Conservation (phyloP, 2,329 filamentous ascomycete species). For the Colletotrichum trifolii region DNA sequence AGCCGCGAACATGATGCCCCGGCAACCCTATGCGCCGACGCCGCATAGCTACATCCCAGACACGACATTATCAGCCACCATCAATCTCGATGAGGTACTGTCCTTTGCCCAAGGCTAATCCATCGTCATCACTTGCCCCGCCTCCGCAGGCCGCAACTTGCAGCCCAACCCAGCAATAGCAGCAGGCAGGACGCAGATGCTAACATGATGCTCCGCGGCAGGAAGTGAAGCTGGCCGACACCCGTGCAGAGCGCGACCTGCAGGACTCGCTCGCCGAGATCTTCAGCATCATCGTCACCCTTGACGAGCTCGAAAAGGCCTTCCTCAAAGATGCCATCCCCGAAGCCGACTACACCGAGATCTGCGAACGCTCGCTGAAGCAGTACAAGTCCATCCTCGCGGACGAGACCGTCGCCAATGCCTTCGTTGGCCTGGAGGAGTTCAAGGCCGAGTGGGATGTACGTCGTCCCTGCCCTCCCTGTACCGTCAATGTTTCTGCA, state of each 20-base stretch:
- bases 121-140: slow-evolving; percentile 11
- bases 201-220: slow-evolving; percentile 49
- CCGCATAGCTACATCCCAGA: slow-evolving; percentile 93
- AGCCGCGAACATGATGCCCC: slow-evolving; percentile 60
- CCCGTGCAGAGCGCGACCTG: slow-evolving; percentile 87
- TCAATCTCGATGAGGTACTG: slow-evolving; percentile 89
- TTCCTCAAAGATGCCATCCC: slow-evolving; percentile 95
- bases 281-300: slow-evolving; percentile 95
- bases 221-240: slow-evolving; percentile 94
- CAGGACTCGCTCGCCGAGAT: slow-evolving; percentile 97
- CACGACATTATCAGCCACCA: slow-evolving; percentile 83
- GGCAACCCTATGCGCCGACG: slow-evolving; percentile 86
- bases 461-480: slow-evolving; percentile 48
- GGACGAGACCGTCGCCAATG: slow-evolving; percentile 88
- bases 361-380: slow-evolving; percentile 91
- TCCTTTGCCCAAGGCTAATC: neutral
- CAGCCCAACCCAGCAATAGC: no score
- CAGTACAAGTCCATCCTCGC: slow-evolving; percentile 96
- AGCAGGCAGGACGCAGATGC: neutral
- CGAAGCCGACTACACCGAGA: slow-evolving; percentile 94
- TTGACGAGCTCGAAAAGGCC: slow-evolving; percentile 95
- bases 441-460: slow-evolving; percentile 96
- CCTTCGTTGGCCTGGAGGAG: slow-evolving; percentile 87
- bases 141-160: slow-evolving; percentile 50
- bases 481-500: neutral